Conservation (phyloP, 2,329 filamentous ascomycete species). For the Xylariaceae sp. region DNA sequence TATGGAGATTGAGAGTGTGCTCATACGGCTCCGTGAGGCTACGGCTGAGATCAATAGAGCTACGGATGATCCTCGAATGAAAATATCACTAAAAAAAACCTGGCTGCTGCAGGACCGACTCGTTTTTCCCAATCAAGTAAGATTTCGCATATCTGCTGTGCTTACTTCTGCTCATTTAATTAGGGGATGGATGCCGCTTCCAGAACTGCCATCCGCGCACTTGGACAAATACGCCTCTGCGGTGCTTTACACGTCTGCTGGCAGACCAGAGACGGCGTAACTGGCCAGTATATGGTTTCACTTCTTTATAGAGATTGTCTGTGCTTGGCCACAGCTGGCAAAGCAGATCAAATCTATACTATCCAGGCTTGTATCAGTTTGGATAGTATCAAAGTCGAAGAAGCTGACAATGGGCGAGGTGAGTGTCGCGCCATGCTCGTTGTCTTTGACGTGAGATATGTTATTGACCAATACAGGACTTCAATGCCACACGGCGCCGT, state of each 20-base stretch:
- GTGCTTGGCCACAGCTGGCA: conserved; percentile 72
- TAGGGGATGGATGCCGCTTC: conserved; percentile 59
- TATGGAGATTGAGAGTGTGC: conserved; percentile 75
- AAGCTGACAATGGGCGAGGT: conserved; percentile 78
- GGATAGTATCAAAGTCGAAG: conserved; percentile 69
- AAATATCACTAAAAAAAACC: conserved; percentile 76
- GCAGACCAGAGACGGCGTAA: conserved; percentile 70
- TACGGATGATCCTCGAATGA: conserved; percentile 76
- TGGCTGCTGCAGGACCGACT: conserved; percentile 85
- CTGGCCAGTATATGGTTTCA: conserved; percentile 83
- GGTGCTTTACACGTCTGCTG: conserved; percentile 85
- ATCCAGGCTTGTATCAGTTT: conserved; percentile 78
- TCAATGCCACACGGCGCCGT: conserved; percentile 83
- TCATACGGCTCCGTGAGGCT: conserved; percentile 74
- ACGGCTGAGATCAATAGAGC: conserved; percentile 83
- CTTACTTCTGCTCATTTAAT: conserved; percentile 28
- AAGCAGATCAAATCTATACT: conserved; percentile 70
- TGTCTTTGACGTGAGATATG: background rate
- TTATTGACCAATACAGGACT: conserved; percentile 62
- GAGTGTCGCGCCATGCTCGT: conserved; percentile 34
- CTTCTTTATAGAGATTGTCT: conserved; percentile 83
- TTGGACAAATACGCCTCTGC: conserved; percentile 82
- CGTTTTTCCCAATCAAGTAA: conserved; percentile 73
- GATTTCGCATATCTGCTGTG: conserved; percentile 28
- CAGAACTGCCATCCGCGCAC: conserved; percentile 72